These are phyloP conservation scores for Grosmannia clavigera DNA, from an alignment of 2,329 filamentous ascomycete genomes.

Conservation along the genomic window DNA sequence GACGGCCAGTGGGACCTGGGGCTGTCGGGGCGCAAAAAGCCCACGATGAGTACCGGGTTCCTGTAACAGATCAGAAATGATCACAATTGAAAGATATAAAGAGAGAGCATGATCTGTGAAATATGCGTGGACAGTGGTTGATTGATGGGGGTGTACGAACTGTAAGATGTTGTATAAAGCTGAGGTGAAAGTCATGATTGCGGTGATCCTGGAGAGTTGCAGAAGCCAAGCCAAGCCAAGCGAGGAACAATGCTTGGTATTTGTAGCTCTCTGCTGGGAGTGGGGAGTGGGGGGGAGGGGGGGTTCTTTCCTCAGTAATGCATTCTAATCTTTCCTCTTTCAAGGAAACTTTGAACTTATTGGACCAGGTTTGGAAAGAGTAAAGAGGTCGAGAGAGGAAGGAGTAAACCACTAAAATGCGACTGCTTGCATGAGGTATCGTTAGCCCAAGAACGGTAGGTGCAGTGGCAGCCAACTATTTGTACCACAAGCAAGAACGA, in stretches of 20 bases:
- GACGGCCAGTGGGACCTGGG: neutral
- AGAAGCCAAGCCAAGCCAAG: neutral
- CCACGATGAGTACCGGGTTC: neutral
- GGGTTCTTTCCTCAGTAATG: neutral
- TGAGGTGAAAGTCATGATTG: neutral
- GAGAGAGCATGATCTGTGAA: neutral
- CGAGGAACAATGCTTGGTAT: neutral
- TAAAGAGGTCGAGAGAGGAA: neutral
- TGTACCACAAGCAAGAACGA: too few species aligned
- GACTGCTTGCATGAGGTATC: too few species aligned
- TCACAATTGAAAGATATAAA: too few species aligned
- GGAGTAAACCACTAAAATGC: too few species aligned
- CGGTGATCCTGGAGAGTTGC: neutral
- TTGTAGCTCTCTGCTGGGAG: neutral
- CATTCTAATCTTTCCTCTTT: neutral
- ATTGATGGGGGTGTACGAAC: neutral
- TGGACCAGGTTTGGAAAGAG: neutral
- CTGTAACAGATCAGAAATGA: neutral
- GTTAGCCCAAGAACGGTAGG: too few species aligned
- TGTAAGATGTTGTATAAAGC: neutral
- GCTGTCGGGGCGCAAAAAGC: neutral
- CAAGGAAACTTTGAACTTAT: neutral
- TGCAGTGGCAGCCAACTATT: too few species aligned
- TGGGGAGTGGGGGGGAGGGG: neutral
- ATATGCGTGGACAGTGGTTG: neutral